phyloP scores from a whole-genome alignment of 2,329 filamentous ascomycete genomes.

The Lecanosticta acicola region DNA sequence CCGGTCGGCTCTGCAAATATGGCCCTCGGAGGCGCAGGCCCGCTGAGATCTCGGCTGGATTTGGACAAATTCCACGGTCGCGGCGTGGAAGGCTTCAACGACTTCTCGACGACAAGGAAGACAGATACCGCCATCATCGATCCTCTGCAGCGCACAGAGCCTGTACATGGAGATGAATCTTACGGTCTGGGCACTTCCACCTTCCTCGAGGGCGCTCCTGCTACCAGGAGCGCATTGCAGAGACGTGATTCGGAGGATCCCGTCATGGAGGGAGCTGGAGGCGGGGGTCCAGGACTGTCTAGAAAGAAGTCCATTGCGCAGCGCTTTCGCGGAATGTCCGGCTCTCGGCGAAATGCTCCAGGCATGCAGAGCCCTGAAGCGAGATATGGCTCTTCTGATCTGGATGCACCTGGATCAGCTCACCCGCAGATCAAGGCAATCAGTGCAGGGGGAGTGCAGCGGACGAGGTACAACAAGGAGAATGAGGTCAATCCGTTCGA shows the following conservation, averaged over 20 bases:
- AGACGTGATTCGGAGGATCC: conserved; percentile 65
- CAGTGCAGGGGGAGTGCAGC: conserved; percentile 39
- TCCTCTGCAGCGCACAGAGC: conserved; percentile 59
- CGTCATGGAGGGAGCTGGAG: conserved; percentile 38
- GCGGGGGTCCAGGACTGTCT: conserved; percentile 66
- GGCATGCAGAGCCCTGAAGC: conserved; percentile 47
- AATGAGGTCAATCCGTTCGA: conserved; percentile 67
- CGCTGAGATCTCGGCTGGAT: conserved; percentile 73
- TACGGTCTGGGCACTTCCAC: conserved; percentile 87
- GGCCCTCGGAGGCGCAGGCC: conserved; percentile 78
- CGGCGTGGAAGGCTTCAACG: conserved; percentile 78
- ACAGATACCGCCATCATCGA: conserved; percentile 52
- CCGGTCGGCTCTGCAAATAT: conserved; percentile 91
- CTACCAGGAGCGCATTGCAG: conserved; percentile 71
- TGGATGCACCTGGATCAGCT: conserved; percentile 19
- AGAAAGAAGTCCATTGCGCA: conserved; percentile 95
- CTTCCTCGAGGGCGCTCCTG: conserved; percentile 89
- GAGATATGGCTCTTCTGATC: conserved; percentile 37
- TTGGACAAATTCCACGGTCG: conserved; percentile 83
- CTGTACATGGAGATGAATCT: conserved; percentile 77
- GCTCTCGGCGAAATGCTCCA: conserved; percentile 50
- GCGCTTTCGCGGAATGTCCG: conserved; percentile 78
- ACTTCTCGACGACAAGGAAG: conserved; percentile 57
- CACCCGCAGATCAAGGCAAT: conserved; percentile 23
- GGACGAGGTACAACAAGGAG: conserved; percentile 32